A percentile compares a stretch with the other conserved stretches of the same genome.
phyloP scores from a whole-genome alignment of 805 yeast species.

The Blastobotrys parvus region DNA sequence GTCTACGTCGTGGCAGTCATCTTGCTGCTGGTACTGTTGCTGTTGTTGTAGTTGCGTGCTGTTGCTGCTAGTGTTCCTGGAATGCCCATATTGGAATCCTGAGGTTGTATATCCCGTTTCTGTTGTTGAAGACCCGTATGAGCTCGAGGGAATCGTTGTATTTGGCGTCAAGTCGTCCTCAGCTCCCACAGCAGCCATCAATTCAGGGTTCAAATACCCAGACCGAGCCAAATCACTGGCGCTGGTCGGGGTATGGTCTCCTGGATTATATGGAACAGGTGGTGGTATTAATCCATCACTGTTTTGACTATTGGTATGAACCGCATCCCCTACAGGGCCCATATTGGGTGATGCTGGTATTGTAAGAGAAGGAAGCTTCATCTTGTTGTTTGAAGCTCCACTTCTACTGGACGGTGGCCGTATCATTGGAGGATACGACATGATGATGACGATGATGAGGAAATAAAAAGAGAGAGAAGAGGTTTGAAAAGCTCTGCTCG shows the following conservation, averaged over 20 bases:
- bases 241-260: conserved; percentile 9
- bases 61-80: background rate
- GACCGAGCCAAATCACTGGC: conserved; percentile 9
- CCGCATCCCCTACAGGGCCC: background rate
- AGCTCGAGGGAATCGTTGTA: too few species aligned
- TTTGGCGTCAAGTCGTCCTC: too few species aligned
- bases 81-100: background rate
- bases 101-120: background rate
- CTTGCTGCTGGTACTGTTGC: background rate
- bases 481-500: too few species aligned
- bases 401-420: conserved; percentile 3
- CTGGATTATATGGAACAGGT: background rate
- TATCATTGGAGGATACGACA: conserved; percentile 6
- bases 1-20: conserved; percentile 16
- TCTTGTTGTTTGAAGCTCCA: conserved; percentile 10
- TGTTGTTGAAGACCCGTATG: conserved; percentile 1
- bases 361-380: conserved; percentile 19
- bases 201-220: conserved; percentile 17
- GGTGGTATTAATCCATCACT: background rate
- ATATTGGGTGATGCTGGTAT: conserved; percentile 15
- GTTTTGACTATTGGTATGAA: background rate
- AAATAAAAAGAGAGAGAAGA: too few species aligned
- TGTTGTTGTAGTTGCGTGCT: background rate
- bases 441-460: too few species aligned
- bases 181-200: conserved; percentile 19